phyloP scores from a whole-genome alignment of 768 basidiomycete species.

The Amyloporia xantha region DNA sequence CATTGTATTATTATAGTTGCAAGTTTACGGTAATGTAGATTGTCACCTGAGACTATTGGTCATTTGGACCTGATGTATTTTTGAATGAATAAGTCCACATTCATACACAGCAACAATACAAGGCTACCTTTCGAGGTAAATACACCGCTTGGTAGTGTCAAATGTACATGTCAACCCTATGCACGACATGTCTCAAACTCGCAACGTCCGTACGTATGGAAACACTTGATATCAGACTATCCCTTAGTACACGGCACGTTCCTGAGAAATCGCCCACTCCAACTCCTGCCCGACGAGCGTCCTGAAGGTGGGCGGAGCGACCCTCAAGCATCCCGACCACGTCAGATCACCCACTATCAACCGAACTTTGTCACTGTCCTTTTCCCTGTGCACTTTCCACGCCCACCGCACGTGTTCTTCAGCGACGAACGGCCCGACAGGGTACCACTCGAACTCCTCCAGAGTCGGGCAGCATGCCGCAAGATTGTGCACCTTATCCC shows the following conservation, averaged over 20 bases:
- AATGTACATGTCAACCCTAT: no score
- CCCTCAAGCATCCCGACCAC: not conserved
- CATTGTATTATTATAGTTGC: conserved; percentile 1
- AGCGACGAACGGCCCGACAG: not conserved
- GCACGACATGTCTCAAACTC: no score
- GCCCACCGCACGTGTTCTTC: not conserved
- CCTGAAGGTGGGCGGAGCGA: not conserved
- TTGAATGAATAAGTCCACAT: no score
- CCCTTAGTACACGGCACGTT: no score
- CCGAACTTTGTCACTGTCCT: not conserved
- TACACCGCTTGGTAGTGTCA: no score
- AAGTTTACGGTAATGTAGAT: no score
- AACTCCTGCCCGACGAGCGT: conserved; percentile 10
- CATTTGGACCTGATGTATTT: no score
- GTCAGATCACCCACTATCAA: conserved; percentile 1
- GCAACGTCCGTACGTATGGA: no score
- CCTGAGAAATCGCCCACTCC: not conserved
- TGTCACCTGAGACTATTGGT: no score
- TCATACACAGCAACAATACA: no score
- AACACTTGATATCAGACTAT: no score
- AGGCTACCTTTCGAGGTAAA: no score
- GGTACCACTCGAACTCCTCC: conserved; percentile 13
- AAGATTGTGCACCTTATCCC: not conserved
- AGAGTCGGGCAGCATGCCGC: conserved; percentile 9
- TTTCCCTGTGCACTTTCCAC: conserved; percentile 10